Evolutionary conservation across 768 basidiomycete genomes (phyloP), one percentile per base, ranked within the genome.

Genomic region (Russula sp.): DNA sequence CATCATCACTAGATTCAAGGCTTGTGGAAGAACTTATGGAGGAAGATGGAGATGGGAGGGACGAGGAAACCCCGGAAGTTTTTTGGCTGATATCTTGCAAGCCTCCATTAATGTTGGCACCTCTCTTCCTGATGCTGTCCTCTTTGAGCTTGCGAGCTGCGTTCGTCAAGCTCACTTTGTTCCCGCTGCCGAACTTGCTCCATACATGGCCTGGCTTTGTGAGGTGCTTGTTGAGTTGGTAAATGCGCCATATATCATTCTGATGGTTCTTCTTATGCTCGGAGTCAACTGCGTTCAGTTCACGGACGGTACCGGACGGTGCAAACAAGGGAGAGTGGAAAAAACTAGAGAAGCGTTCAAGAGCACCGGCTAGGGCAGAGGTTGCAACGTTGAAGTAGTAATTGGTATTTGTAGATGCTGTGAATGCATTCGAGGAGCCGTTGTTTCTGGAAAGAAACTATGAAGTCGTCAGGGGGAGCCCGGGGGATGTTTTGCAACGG

Each of bases 211-310:
- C 89, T 2, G 78, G 77, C 67, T 83, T 85, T 59, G 85, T 87
- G 52, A 96, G 82, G 67, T 87, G 81, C 73, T 98, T 98, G 74
- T 90, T 91, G 29, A 98, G 75, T 72, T 99, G 96, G 74, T 90
- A 98, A 60, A 95, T 84, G n/a, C 96, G 84, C 90, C 93, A 95
- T 69, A 86, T 77, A 70, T 98, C 93, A 2, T 80, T 76, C 71
- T 96, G 95, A 50, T 90, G 83, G 71, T 98, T 99, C 77, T 97
- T 96, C 76, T 93, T 92, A 78, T 98, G 87, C 72, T 99, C 97
- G 0, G 93, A 96, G 72, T 99, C 88, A 45, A 99, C 95, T 1
- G 97, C 96, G 67, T 93, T 93, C 64, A 97, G 79, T 75, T 99
- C 96, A 36, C 93, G 84, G 32, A 83, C 79, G 0, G 93, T 94